Percentiles rank a stretch among this genome's conserved stretches.
Conservation (phyloP, 176 grass and related monocot genomes). For the Oryza glumipatula region DNA sequence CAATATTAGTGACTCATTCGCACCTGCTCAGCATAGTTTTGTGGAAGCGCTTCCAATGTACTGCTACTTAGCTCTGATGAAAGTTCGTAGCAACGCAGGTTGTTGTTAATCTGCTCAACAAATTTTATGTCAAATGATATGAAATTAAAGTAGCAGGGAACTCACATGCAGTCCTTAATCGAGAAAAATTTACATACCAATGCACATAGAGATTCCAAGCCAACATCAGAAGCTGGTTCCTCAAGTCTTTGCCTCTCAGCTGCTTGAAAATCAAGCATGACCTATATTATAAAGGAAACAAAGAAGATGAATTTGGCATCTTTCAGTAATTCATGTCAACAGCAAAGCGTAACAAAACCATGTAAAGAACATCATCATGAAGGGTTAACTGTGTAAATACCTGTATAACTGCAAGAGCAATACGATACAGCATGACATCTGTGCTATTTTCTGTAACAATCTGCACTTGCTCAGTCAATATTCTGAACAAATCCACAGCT, state of each 20-base stretch:
- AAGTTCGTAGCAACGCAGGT: slow-evolving; percentile 85
- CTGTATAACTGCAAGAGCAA: slow-evolving; percentile 98
- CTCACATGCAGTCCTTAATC: slow-evolving; percentile 16
- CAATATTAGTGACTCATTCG: slow-evolving; percentile 12
- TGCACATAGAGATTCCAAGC: slow-evolving; percentile 83
- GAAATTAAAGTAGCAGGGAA: slow-evolving; percentile 25
- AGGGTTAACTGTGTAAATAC: slow-evolving; percentile 38
- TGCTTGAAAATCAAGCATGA: slow-evolving; percentile 99
- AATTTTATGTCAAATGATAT: slow-evolving; percentile 45
- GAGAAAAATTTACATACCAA: slow-evolving; percentile 62
- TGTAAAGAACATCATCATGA: slow-evolving; percentile 21
- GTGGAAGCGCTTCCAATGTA: slow-evolving; percentile 88
- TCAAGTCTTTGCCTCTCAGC: slow-evolving; percentile 92
- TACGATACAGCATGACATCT: slow-evolving; percentile 96
- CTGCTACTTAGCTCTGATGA: slow-evolving; percentile 88
- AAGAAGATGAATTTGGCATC: slow-evolving; percentile 38
- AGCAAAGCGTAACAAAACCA: slow-evolving; percentile 41
- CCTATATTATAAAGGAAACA: slow-evolving; percentile 60
- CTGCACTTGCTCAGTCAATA: slow-evolving; percentile 96
- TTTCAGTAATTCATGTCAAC: slow-evolving; percentile 4
- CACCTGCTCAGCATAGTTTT: slow-evolving; percentile 98
- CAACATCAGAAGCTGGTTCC: slow-evolving; percentile 90
- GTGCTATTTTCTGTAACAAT: slow-evolving; percentile 98
- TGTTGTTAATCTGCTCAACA: slow-evolving; percentile 88
- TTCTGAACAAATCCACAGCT: slow-evolving; percentile 97